These are phyloP conservation scores for Apostasia shenzhenica DNA, from an alignment of 106 monocot species.

Conservation along the genomic window DNA sequence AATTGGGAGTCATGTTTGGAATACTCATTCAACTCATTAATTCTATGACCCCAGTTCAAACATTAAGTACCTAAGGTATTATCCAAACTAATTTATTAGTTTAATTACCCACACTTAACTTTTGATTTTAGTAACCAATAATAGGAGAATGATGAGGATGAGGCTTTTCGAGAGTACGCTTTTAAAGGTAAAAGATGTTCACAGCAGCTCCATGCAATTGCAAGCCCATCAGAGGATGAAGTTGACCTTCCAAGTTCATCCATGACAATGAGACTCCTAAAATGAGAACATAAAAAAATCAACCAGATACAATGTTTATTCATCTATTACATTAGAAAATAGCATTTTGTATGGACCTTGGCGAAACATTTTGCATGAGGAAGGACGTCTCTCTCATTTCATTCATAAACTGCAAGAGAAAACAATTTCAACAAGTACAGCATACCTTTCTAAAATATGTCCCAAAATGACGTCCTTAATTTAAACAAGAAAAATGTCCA, in stretches of 20 bases:
- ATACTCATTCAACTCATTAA: too few species aligned
- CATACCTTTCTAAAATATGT: neutral
- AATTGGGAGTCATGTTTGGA: too few species aligned
- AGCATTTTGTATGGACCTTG: slow-evolving; percentile 40
- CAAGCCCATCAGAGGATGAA: slow-evolving; percentile 94
- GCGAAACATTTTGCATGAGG: slow-evolving; percentile 89
- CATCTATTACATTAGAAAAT: neutral
- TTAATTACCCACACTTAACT: neutral
- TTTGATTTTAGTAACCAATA: neutral
- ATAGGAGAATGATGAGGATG: neutral
- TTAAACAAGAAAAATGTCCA: too few species aligned
- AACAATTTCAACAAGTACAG: neutral
- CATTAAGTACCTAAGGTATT: too few species aligned
- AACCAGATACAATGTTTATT: slow-evolving; percentile 7
- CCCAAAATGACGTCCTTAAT: neutral
- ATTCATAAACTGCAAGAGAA: slow-evolving; percentile 83
- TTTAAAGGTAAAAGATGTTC: slow-evolving; percentile 83
- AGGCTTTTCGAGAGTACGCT: slow-evolving; percentile 37
- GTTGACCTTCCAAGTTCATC: slow-evolving; percentile 99
- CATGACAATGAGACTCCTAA: slow-evolving; percentile 87
- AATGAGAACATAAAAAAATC: slow-evolving; percentile 21
- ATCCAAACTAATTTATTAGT: neutral
- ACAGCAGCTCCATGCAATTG: slow-evolving; percentile 99
- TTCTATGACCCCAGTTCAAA: too few species aligned
- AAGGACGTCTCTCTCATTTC: slow-evolving; percentile 99